These are phyloP conservation scores for Paspalum notatum DNA, from an alignment of 176 grass and related monocot species.

Conservation along the genomic window DNA sequence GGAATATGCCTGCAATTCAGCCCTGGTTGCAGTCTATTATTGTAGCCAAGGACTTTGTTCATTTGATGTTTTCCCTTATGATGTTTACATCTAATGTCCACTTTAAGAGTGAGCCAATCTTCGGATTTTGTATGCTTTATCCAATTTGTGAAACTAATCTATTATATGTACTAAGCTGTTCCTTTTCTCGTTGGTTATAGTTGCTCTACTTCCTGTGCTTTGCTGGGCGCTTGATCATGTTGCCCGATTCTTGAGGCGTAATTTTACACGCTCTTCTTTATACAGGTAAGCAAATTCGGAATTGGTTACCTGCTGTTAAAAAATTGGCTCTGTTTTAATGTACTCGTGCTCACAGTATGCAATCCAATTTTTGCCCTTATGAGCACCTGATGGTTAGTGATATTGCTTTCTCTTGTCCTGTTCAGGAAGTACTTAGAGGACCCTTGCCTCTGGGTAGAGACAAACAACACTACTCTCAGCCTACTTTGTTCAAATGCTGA, in stretches of 20 bases:
- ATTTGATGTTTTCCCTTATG: conserved; percentile 83
- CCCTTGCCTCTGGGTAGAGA: conserved; percentile 85
- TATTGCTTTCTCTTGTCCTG: conserved; percentile 42
- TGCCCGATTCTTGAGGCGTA: conserved; percentile 78
- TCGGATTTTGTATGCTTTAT: neutral
- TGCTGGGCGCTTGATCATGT: conserved; percentile 96
- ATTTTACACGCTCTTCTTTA: conserved; percentile 77
- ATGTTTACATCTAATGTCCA: conserved; percentile 80
- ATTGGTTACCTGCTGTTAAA: neutral
- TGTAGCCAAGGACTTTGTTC: conserved; percentile 85
- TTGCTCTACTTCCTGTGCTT: conserved; percentile 89
- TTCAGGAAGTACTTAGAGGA: conserved; percentile 89
- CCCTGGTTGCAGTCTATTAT: conserved; percentile 84
- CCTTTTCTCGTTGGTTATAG: conserved; percentile 51
- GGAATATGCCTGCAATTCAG: conserved; percentile 75
- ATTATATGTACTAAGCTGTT: conserved; percentile 20
- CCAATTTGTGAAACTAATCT: conserved; percentile 20
- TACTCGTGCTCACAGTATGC: neutral
- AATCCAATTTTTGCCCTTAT: neutral
- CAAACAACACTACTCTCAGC: conserved; percentile 67
- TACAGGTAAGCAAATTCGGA: conserved; percentile 67
- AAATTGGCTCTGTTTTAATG: neutral
- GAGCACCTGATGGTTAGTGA: conserved; percentile 41
- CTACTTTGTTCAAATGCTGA: conserved; percentile 87
- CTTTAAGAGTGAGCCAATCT: conserved; percentile 65